Evolutionary conservation across 2,329 filamentous ascomycete species (phyloP).

Genomic region (Penicillium sp.): DNA sequence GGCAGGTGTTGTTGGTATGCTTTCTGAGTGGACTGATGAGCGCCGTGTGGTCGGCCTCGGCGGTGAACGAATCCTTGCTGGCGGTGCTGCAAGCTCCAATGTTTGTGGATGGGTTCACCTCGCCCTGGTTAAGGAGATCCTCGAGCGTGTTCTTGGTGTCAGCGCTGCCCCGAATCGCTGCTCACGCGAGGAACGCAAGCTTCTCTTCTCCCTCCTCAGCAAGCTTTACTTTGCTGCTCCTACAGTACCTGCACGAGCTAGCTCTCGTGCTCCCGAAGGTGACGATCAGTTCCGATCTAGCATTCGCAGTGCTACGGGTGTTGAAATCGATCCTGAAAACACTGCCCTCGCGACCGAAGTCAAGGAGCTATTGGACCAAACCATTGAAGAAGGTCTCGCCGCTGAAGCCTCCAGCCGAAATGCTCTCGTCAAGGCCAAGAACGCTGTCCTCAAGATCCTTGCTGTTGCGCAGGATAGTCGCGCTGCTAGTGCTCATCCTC

Average conservation of each 20-base stretch:
- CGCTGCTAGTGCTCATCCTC: conserved; percentile 30
- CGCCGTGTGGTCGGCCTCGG: conserved; percentile 68
- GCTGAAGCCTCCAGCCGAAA: conserved; percentile 45
- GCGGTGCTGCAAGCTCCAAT: conserved; percentile 51
- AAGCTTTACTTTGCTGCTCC: conserved; percentile 77
- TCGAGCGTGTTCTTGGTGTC: conserved; percentile 66
- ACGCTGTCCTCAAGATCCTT: conserved; percentile 41
- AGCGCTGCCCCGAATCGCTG: conserved; percentile 34
- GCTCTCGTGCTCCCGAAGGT: conserved; percentile 50
- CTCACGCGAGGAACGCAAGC: conserved; percentile 76
- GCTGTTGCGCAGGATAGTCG: conserved; percentile 49
- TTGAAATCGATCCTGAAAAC: conserved; percentile 51
- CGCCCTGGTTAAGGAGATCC: conserved; percentile 69
- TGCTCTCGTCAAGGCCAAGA: conserved; percentile 47
- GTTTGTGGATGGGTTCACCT: conserved; percentile 76
- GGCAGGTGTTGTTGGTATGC: conserved; percentile 70
- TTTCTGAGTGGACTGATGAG: conserved; percentile 94
- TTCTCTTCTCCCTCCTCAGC: conserved; percentile 70
- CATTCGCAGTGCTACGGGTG: conserved; percentile 46
- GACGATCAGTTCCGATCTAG: conserved; percentile 60
- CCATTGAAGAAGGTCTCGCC: conserved; percentile 48
- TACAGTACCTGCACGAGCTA: conserved; percentile 45
- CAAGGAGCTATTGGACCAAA: conserved; percentile 58
- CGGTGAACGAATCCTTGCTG: conserved; percentile 45
- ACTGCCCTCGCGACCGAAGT: conserved; percentile 53